Percentiles rank a stretch among this genome's conserved stretches.
These are phyloP conservation scores for Lentinula boryana DNA, from an alignment of 768 basidiomycete genomes.

Conservation along the genomic window DNA sequence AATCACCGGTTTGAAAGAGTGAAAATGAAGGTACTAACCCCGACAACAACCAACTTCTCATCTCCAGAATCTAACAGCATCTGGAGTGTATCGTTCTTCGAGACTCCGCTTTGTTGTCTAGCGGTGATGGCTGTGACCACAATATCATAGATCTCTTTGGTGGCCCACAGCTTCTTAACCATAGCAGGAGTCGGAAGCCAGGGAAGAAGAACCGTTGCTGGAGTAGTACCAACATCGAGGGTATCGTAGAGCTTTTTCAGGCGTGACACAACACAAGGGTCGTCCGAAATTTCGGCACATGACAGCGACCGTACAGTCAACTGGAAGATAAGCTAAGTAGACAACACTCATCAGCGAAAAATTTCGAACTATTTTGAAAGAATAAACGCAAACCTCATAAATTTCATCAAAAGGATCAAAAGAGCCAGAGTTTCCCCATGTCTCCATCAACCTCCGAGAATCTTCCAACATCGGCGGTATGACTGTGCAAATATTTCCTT, in stretches of 20 bases:
- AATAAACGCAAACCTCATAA: conserved; percentile 46
- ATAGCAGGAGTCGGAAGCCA: conserved; percentile 75
- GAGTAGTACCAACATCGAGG: conserved; percentile 67
- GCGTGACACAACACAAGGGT: conserved; percentile 52
- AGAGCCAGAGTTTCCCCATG: conserved; percentile 59
- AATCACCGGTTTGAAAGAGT: background rate
- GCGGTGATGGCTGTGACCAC: conserved; percentile 48
- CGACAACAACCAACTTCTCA: conserved; percentile 62
- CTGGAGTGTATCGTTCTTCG: conserved; percentile 64
- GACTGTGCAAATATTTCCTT: conserved; percentile 34
- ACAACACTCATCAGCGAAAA: conserved; percentile 4
- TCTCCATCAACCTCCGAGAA: conserved; percentile 51
- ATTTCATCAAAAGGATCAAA: conserved; percentile 70
- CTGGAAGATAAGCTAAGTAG: conserved; percentile 61
- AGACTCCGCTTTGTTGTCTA: conserved; percentile 51
- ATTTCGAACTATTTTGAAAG: background rate
- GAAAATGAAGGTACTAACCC: conserved; percentile 36
- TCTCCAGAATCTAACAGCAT: conserved; percentile 68
- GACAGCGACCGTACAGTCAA: conserved; percentile 64
- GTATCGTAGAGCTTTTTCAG: conserved; percentile 62
- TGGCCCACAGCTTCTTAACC: conserved; percentile 64
- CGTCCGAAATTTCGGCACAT: conserved; percentile 64
- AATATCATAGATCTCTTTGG: conserved; percentile 73
- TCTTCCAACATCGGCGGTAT: conserved; percentile 63
- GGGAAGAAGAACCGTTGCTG: conserved; percentile 65